These are phyloP conservation scores for Maudiozyma saulgeensis DNA, from an alignment of 805 yeast species.

Conservation along the genomic window DNA sequence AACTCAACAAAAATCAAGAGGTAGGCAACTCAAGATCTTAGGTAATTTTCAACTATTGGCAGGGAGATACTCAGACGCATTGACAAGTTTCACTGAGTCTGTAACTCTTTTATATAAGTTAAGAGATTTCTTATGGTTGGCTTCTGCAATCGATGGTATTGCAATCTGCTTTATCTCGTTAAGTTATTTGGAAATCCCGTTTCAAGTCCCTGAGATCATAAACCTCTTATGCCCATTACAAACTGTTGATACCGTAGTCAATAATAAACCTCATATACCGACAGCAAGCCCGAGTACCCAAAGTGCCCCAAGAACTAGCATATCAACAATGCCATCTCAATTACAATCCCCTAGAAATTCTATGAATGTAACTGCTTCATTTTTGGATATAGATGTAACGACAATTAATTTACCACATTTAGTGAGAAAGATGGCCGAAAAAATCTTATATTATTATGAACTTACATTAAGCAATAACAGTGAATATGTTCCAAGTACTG, in stretches of 20 bases:
- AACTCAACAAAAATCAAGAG: constrained; percentile 47
- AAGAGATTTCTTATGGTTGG: constrained; percentile 81
- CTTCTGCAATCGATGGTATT: constrained; percentile 74
- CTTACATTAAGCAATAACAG: constrained; percentile 48
- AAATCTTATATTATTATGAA: constrained; percentile 37
- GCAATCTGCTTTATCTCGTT: constrained; percentile 57
- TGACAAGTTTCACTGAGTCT: constrained; percentile 68
- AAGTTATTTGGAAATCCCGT: constrained; percentile 36
- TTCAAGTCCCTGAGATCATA: constrained; percentile 26
- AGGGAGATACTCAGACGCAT: constrained; percentile 66
- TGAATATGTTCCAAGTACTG: constrained; percentile 75
- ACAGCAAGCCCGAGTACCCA: neutral
- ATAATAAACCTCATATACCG: neutral
- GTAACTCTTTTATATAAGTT: constrained; percentile 45
- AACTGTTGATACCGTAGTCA: neutral
- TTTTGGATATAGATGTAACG: constrained; percentile 13
- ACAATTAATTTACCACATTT: constrained; percentile 29
- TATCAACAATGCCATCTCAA: constrained; percentile 26
- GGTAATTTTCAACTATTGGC: constrained; percentile 74
- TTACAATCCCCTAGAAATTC: constrained; percentile 46
- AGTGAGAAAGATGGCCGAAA: constrained; percentile 31
- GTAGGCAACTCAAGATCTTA: constrained; percentile 59
- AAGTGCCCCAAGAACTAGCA: constrained; percentile 16
- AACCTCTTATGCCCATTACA: constrained; percentile 26
- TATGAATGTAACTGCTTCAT: neutral